phyloP scores from a whole-genome alignment of 2,329 filamentous ascomycete genomes.

The Trichoderma citrinoviride region DNA sequence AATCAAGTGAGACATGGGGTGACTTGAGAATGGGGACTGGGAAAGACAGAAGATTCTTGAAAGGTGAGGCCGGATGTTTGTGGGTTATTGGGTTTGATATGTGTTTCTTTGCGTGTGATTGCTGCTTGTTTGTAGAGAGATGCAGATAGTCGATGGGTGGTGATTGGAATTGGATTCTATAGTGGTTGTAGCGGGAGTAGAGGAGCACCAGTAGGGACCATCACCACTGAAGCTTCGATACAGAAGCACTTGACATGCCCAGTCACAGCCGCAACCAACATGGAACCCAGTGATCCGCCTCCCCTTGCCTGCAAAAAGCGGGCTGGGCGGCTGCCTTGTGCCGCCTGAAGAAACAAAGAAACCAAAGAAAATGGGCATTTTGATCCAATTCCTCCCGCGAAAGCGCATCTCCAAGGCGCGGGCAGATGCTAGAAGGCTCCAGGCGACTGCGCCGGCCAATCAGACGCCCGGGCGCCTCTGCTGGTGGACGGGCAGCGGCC shows the following conservation, averaged over 20 bases:
- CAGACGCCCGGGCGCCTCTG: constrained; percentile 26
- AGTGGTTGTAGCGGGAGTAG: not conserved
- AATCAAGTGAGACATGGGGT: not conserved
- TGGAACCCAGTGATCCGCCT: not conserved
- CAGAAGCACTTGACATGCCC: not conserved
- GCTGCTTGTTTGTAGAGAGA: no score
- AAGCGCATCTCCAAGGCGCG: not conserved
- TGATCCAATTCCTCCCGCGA: not conserved
- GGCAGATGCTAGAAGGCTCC: constrained; percentile 30
- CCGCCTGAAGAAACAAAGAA: not conserved
- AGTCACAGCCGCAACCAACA: not conserved
- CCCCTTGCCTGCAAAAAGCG: constrained; percentile 11
- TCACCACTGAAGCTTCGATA: not conserved
- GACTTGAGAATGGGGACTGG: no score
- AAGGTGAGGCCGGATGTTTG: no score
- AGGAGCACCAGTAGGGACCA: no score
- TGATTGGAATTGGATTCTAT: no score
- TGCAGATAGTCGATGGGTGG: no score
- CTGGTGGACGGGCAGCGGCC: constrained; percentile 33
- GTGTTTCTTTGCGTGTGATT: no score
- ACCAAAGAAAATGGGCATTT: not conserved
- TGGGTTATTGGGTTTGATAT: no score
- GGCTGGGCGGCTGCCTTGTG: constrained; percentile 12
- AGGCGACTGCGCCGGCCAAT: constrained; percentile 28
- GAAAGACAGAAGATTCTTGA: not conserved